Evolutionary conservation across 768 basidiomycete genomes (phyloP).

Genomic region (Lactifluus subvellereus): DNA sequence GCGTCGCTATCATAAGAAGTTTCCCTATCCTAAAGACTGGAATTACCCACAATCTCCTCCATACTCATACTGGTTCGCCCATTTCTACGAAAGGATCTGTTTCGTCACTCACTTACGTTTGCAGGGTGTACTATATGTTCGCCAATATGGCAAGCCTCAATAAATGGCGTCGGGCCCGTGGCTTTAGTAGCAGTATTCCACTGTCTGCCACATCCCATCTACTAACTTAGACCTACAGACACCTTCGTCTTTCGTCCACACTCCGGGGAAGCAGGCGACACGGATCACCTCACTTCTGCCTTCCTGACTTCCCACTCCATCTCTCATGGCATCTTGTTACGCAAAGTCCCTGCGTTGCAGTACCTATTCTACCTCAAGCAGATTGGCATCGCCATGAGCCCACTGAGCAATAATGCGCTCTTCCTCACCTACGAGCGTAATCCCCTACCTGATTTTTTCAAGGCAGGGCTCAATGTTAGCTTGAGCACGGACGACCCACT

Average conservation of each 20-base stretch:
- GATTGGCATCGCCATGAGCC: conserved; percentile 98
- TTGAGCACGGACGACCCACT: conserved; percentile 93
- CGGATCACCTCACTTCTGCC: conserved; percentile 93
- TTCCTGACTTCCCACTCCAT: conserved; percentile 97
- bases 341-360: conserved; percentile 95
- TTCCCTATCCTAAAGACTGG: conserved; percentile 89
- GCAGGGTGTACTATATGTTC: conserved; percentile 95
- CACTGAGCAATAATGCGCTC: conserved; percentile 94
- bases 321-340: conserved; percentile 96
- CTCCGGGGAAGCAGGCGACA: conserved; percentile 96
- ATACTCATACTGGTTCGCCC: conserved; percentile 84
- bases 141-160: conserved; percentile 95
- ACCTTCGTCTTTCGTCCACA: conserved; percentile 97
- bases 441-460: conserved; percentile 95
- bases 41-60: conserved; percentile 85
- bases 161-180: conserved; percentile 79
- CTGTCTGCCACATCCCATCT: background rate
- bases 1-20: conserved; percentile 86
- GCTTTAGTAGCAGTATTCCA: conserved; percentile 68
- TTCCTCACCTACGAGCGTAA: conserved; percentile 97
- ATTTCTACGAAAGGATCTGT: background rate
- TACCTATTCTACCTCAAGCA: conserved; percentile 98
- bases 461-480: conserved; percentile 91
- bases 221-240: conserved; percentile 41
- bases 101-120: conserved; percentile 11